Percentiles rank a stretch among this genome's conserved stretches.
These are phyloP conservation scores for Paramecium bursaria DNA, from an alignment of 73 alveolate genomes.

Conservation along the genomic window DNA sequence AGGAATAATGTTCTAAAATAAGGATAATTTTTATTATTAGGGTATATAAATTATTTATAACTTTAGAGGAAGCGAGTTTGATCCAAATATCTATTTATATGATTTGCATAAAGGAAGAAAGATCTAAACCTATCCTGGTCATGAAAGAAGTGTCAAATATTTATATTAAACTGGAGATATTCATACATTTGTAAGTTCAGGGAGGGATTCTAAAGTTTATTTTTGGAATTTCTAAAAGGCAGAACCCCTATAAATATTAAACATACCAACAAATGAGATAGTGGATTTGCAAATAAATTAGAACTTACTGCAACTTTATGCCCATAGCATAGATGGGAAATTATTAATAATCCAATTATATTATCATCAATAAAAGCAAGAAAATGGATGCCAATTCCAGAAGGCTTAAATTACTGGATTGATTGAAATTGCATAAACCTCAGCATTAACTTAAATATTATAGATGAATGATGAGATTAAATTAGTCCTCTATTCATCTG, in stretches of 20 bases:
- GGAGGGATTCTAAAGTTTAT: slow-evolving; percentile 25
- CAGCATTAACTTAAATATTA: background rate
- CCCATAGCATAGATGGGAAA: slow-evolving; percentile 19
- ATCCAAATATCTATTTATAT: slow-evolving; percentile 18
- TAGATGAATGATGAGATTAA: background rate
- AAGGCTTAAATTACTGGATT: background rate
- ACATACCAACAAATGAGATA: background rate
- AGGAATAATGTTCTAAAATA: background rate
- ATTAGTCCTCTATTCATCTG: background rate
- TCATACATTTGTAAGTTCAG: slow-evolving; percentile 10
- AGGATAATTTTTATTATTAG: background rate
- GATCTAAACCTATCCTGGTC: slow-evolving; percentile 25
- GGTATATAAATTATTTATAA: too few relatives aligned
- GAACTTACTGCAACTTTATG: background rate
- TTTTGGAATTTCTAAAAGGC: slow-evolving; percentile 18
- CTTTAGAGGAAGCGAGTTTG: slow-evolving; percentile 31
- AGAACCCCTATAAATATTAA: background rate
- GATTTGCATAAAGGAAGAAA: slow-evolving; percentile 11
- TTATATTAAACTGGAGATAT: slow-evolving; percentile 22
- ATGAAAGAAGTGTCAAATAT: slow-evolving; percentile 16
- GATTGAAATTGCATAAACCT: background rate
- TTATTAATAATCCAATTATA: background rate
- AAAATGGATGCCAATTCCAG: too few relatives aligned
- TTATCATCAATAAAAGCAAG: background rate
- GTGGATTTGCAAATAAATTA: background rate